phyloP scores from a whole-genome alignment of 2,329 filamentous ascomycete species.

The Verticillium longisporum region DNA sequence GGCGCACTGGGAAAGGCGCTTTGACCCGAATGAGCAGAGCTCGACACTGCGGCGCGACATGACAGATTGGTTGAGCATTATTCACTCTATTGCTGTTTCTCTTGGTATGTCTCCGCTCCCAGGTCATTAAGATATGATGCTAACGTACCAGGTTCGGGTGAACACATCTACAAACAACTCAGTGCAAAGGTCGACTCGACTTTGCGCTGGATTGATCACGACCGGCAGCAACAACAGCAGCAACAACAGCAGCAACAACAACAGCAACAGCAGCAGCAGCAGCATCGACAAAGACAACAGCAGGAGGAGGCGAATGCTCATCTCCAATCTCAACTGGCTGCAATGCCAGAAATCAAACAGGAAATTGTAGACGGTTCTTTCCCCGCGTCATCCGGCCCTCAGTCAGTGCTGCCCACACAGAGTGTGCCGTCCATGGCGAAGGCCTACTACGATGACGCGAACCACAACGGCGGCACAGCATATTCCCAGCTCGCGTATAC shows the following conservation, averaged over 20 bases:
- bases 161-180: conserved; percentile 25
- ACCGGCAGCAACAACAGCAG: conserved; percentile 30
- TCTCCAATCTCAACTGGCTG: conserved; percentile 10
- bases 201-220: conserved; percentile 13
- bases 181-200: background rate
- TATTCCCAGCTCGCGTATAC: conserved; percentile 23
- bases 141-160: conserved; percentile 32
- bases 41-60: conserved; percentile 58
- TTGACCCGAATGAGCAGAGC: conserved; percentile 53
- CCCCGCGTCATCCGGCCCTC: conserved; percentile 3
- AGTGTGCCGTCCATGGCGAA: conserved; percentile 15
- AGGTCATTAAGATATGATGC: background rate
- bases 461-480: conserved; percentile 18
- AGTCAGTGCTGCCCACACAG: background rate
- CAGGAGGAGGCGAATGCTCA: conserved; percentile 7
- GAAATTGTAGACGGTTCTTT: conserved; percentile 3
- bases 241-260: conserved; percentile 25
- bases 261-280: conserved; percentile 26
- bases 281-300: conserved; percentile 23
- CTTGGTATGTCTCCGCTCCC: background rate
- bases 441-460: conserved; percentile 19
- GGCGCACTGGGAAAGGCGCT: conserved; percentile 59
- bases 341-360: conserved; percentile 2
- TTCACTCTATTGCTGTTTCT: conserved; percentile 52
- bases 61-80: conserved; percentile 60